These are phyloP conservation scores for Debaryomyces coudertii DNA, from an alignment of 1,139 yeast genomes.

Conservation along the genomic window DNA sequence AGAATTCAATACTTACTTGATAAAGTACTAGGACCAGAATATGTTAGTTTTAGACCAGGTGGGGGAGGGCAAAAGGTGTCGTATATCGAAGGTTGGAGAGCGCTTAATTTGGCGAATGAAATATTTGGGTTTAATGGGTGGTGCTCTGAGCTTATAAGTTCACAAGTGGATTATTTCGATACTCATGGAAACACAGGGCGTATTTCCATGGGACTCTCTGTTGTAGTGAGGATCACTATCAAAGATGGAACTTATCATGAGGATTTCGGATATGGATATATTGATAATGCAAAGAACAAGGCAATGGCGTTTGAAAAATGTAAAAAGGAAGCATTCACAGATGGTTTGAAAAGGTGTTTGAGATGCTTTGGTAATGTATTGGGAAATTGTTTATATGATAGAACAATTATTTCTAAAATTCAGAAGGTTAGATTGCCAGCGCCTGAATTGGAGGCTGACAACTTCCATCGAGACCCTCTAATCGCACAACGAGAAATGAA, in stretches of 20 bases:
- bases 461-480: conserved; percentile 44
- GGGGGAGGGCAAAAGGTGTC: conserved; percentile 71
- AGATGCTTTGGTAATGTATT: conserved; percentile 79
- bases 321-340: conserved; percentile 80
- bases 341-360: conserved; percentile 74
- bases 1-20: conserved; percentile 51
- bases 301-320: conserved; percentile 81
- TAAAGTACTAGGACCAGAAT: conserved; percentile 86
- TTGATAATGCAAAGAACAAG: conserved; percentile 70
- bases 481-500: conserved; percentile 35
- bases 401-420: conserved; percentile 61
- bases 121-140: conserved; percentile 84
- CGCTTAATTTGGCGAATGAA: conserved; percentile 74
- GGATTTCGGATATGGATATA: conserved; percentile 80
- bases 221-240: conserved; percentile 69
- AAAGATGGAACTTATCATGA: conserved; percentile 79
- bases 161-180: conserved; percentile 74
- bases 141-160: conserved; percentile 67
- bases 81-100: conserved; percentile 82
- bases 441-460: conserved; percentile 53
- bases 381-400: conserved; percentile 80
- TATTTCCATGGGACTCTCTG: conserved; percentile 66
- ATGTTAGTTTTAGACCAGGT: conserved; percentile 78
- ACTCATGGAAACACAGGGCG: conserved; percentile 56
- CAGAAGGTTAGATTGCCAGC: conserved; percentile 55